These are phyloP conservation scores for Cardamine occulta DNA, from an alignment of 345 rosid species.

Conservation along the genomic window DNA sequence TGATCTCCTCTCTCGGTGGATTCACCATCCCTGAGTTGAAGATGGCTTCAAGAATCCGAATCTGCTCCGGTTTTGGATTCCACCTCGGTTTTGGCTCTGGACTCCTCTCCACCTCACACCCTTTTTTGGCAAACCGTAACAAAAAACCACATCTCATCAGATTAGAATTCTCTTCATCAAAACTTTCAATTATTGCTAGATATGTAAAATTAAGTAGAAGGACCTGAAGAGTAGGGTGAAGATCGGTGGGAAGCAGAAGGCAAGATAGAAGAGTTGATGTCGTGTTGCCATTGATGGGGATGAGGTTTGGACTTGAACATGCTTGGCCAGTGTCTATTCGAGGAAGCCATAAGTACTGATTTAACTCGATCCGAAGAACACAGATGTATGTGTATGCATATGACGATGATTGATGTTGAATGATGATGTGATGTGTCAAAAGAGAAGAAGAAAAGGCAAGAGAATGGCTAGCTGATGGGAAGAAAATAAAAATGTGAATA, in stretches of 20 bases:
- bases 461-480: constrained; percentile 33
- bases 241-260: constrained; percentile 60
- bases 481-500: constrained; percentile 39
- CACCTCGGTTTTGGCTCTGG: constrained; percentile 99
- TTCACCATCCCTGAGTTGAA: constrained; percentile 99
- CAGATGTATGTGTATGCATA: constrained; percentile 22
- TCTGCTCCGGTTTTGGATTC: constrained; percentile 99
- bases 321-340: constrained; percentile 99
- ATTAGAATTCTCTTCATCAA: constrained; percentile 11
- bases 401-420: constrained; percentile 35
- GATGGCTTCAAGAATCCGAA: constrained; percentile 89
- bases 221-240: constrained; percentile 48
- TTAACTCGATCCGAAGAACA: constrained; percentile 32
- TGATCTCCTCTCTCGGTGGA: constrained; percentile 96
- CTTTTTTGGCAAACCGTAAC: constrained; percentile 29
- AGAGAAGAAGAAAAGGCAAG: constrained; percentile 34
- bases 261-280: constrained; percentile 72
- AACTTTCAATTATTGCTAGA: background rate
- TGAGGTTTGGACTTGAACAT: constrained; percentile 97
- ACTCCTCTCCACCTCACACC: constrained; percentile 78
- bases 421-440: constrained; percentile 40
- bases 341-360: constrained; percentile 75
- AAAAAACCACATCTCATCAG: constrained; percentile 14
- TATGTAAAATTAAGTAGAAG: constrained; percentile 7
- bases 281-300: constrained; percentile 89